Conservation (phyloP, 2,329 filamentous ascomycete genomes). For the Herpotrichia juniperi region DNA sequence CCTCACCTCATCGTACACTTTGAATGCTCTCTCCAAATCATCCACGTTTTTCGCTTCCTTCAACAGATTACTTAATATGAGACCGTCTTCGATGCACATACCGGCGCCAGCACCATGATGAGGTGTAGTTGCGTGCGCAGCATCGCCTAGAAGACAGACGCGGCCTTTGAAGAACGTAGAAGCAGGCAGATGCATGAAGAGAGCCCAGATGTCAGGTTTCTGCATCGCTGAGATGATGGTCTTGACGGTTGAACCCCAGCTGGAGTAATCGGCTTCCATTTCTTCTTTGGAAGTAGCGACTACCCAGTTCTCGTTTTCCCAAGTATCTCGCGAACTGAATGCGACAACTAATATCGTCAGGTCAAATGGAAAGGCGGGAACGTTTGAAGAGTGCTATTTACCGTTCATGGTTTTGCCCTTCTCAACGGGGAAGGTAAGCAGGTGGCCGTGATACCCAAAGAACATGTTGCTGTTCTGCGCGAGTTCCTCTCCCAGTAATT, state of each 20-base stretch:
- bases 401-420: conserved; percentile 63
- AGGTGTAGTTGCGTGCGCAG: conserved; percentile 62
- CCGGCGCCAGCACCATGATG: conserved; percentile 64
- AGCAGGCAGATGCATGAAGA: conserved; percentile 61
- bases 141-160: conserved; percentile 61
- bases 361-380: background rate
- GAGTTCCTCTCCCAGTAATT: conserved; percentile 57
- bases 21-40: conserved; percentile 42
- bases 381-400: conserved; percentile 12
- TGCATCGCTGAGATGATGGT: conserved; percentile 50
- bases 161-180: conserved; percentile 52
- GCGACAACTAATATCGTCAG: conserved; percentile 37
- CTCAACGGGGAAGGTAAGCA: conserved; percentile 69
- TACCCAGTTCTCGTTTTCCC: conserved; percentile 42
- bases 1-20: conserved; percentile 35
- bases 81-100: conserved; percentile 62
- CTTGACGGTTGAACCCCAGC: conserved; percentile 37
- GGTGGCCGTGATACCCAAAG: conserved; percentile 64
- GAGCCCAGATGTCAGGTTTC: conserved; percentile 61
- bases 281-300: conserved; percentile 38
- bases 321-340: conserved; percentile 38
- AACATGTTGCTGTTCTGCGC: conserved; percentile 63
- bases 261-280: conserved; percentile 37
- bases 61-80: conserved; percentile 34
- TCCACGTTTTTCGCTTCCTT: conserved; percentile 32